A percentile compares a stretch with the other conserved stretches of the same genome.
phyloP scores from a whole-genome alignment of 2,329 filamentous ascomycete species.

The Pseudopithomyces maydicus region DNA sequence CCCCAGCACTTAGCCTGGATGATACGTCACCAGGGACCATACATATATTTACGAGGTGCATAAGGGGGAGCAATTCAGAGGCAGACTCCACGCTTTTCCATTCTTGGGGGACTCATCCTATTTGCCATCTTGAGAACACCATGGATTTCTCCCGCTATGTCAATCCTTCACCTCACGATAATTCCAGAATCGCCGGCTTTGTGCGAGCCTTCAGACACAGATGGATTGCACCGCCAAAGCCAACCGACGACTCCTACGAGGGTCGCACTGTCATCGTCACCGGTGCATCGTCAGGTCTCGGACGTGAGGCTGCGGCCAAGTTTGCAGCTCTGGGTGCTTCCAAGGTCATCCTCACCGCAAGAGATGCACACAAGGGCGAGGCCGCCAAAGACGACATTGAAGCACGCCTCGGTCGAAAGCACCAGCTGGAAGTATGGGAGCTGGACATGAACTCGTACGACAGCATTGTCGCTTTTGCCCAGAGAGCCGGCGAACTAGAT shows the following conservation, averaged over 20 bases:
- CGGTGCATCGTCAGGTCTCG: conserved; percentile 47
- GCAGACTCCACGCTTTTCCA: no score
- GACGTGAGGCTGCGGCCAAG: conserved; percentile 44
- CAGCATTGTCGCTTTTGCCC: conserved; percentile 38
- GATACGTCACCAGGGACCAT: no score
- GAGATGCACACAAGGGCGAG: conserved; percentile 43
- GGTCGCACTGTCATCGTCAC: conserved; percentile 54
- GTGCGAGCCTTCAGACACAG: conserved; percentile 35
- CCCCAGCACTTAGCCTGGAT: no score
- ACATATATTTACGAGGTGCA: no score
- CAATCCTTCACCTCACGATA: not conserved
- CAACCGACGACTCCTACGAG: conserved; percentile 37
- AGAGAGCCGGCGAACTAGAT: conserved; percentile 32
- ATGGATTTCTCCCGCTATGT: not conserved
- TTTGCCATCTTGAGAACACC: not conserved
- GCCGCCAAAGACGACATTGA: conserved; percentile 37
- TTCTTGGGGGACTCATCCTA: no score
- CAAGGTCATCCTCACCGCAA: conserved; percentile 46
- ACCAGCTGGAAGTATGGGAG: conserved; percentile 43
- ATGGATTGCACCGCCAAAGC: conserved; percentile 41
- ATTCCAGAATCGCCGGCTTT: conserved; percentile 25
- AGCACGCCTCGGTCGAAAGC: conserved; percentile 25
- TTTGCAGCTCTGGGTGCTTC: conserved; percentile 43
- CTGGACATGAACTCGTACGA: conserved; percentile 44
- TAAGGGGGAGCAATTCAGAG: no score